A percentile compares a stretch with the other conserved stretches of the same genome.
These are phyloP conservation scores for Didymella glomerata DNA, from an alignment of 2,329 filamentous ascomycete species.

Conservation along the genomic window DNA sequence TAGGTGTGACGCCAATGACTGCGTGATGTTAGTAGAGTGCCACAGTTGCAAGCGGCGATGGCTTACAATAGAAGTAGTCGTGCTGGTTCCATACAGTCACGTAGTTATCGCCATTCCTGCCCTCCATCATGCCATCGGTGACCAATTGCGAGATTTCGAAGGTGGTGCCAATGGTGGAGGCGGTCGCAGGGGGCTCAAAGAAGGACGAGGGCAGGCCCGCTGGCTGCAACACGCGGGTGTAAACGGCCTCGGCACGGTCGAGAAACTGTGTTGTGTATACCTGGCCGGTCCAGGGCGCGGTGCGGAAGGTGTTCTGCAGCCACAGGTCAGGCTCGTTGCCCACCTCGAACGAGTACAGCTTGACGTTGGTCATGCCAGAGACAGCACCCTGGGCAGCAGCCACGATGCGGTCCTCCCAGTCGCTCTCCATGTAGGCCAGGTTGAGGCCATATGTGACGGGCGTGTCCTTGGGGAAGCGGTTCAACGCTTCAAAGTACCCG, in stretches of 20 bases:
- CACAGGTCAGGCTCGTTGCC: slow-evolving; percentile 57
- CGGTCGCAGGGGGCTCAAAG: slow-evolving; percentile 60
- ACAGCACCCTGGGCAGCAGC: slow-evolving; percentile 53
- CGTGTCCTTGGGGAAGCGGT: slow-evolving; percentile 60
- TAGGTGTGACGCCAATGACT: slow-evolving; percentile 58
- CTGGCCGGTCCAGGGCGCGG: slow-evolving; percentile 55
- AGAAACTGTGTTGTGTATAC: slow-evolving; percentile 58
- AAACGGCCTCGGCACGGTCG: slow-evolving; percentile 55
- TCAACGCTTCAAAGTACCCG: slow-evolving; percentile 57
- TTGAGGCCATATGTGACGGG: slow-evolving; percentile 62
- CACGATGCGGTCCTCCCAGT: slow-evolving; percentile 57
- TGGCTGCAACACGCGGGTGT: slow-evolving; percentile 56
- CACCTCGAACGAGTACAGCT: slow-evolving; percentile 55
- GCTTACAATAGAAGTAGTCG: slow-evolving; percentile 61
- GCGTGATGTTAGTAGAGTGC: slow-evolving; percentile 24
- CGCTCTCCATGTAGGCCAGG: slow-evolving; percentile 56
- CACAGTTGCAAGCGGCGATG: not conserved
- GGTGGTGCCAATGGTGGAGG: slow-evolving; percentile 61
- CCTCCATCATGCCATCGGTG: slow-evolving; percentile 51
- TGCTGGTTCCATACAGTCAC: slow-evolving; percentile 62
- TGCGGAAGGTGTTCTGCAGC: slow-evolving; percentile 57
- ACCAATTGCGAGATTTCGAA: slow-evolving; percentile 57
- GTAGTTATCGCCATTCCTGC: slow-evolving; percentile 50
- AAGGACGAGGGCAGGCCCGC: slow-evolving; percentile 53
- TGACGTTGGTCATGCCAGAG: slow-evolving; percentile 49